These are phyloP conservation scores for Echria macrotheca DNA, from an alignment of 495 filamentous ascomycete species.

Conservation along the genomic window DNA sequence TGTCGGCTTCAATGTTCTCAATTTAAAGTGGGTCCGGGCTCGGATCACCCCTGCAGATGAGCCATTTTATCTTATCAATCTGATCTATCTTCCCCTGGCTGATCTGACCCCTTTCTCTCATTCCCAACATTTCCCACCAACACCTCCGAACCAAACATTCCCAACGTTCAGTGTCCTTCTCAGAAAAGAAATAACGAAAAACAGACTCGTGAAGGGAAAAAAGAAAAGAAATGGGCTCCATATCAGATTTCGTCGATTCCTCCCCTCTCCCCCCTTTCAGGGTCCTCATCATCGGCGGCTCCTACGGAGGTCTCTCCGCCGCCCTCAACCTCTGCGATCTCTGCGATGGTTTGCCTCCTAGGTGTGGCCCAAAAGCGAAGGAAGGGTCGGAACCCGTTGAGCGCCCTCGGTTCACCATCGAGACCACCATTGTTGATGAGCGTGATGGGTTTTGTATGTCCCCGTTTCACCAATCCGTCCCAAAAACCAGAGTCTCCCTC, in stretches of 20 bases:
- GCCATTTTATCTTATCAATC: neutral
- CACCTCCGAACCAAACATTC: neutral
- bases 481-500: neutral
- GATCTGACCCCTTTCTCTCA: too few species aligned
- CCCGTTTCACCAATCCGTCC: neutral
- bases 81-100: neutral
- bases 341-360: slow-evolving; percentile 34
- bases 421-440: slow-evolving; percentile 65
- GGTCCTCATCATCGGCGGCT: slow-evolving; percentile 56
- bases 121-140: neutral
- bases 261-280: slow-evolving; percentile 22
- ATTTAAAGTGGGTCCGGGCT: neutral
- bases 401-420: slow-evolving; percentile 41
- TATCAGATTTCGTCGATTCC: neutral
- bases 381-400: slow-evolving; percentile 21
- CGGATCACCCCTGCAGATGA: neutral
- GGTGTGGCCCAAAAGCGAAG: slow-evolving; percentile 18
- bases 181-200: neutral
- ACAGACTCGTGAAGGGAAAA: neutral
- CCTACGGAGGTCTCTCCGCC: slow-evolving; percentile 58
- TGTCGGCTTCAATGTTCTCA: neutral
- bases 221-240: slow-evolving; percentile 19
- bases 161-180: neutral
- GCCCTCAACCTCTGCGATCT: slow-evolving; percentile 58
- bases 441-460: slow-evolving; percentile 62